These are phyloP conservation scores for Botrytis byssoidea DNA, from an alignment of 2,329 filamentous ascomycete genomes.

Conservation along the genomic window DNA sequence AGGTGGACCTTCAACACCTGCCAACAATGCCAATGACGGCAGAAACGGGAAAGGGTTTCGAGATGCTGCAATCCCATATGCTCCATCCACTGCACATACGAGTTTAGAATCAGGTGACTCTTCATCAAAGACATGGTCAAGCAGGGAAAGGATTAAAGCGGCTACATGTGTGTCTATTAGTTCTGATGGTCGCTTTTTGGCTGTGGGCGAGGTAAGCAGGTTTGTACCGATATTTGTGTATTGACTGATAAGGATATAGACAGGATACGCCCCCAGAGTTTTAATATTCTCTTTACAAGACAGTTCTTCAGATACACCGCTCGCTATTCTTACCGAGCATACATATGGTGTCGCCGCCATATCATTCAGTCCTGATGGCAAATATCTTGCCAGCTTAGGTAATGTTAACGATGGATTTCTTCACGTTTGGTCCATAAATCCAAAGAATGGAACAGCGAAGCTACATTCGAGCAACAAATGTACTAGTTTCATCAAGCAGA, in stretches of 20 bases:
- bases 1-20: conserved; percentile 52
- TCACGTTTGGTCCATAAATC: conserved; percentile 84
- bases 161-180: conserved; percentile 89
- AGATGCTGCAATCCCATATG: conserved; percentile 44
- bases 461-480: conserved; percentile 89
- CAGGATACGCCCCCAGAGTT: conserved; percentile 87
- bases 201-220: conserved; percentile 73
- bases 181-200: conserved; percentile 80
- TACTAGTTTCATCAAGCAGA: conserved; percentile 79
- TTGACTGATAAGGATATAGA: conserved; percentile 48
- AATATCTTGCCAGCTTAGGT: conserved; percentile 84
- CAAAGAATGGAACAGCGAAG: conserved; percentile 75
- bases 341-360: conserved; percentile 84
- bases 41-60: conserved; percentile 54
- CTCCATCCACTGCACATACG: conserved; percentile 39
- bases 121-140: conserved; percentile 75
- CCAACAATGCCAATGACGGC: conserved; percentile 61
- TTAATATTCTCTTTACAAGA: conserved; percentile 86
- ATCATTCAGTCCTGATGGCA: conserved; percentile 84
- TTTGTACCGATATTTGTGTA: conserved; percentile 16
- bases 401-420: conserved; percentile 90
- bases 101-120: conserved; percentile 60
- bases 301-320: conserved; percentile 72
- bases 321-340: conserved; percentile 86
- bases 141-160: conserved; percentile 88